These are phyloP conservation scores for Capsicum pubescens DNA, from an alignment of 257 asterid genomes.

Conservation along the genomic window DNA sequence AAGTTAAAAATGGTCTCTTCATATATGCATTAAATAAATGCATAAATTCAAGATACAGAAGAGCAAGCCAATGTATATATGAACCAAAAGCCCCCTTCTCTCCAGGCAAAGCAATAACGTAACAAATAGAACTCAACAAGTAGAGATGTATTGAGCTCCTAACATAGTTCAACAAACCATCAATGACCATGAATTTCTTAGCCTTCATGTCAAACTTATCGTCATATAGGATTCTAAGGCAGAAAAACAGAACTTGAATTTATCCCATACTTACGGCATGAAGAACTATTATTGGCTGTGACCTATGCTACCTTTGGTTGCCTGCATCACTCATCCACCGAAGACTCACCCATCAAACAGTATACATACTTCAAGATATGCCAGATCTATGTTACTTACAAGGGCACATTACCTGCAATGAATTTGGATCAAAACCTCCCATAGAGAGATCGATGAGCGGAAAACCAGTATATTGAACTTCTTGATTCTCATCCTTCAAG, in stretches of 20 bases:
- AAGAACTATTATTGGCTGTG: neutral
- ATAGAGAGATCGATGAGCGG: conserved; percentile 57
- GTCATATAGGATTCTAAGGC: neutral
- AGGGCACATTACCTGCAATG: conserved; percentile 68
- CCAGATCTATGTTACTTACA: neutral
- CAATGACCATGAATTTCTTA: neutral
- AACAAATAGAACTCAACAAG: neutral
- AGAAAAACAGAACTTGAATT: neutral
- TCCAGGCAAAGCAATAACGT: neutral
- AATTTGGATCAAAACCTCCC: conserved; percentile 66
- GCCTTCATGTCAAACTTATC: neutral
- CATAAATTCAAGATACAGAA: neutral
- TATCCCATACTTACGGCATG: neutral
- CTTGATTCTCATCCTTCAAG: conserved; percentile 61
- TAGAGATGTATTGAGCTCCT: neutral
- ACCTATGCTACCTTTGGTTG: neutral
- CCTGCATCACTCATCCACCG: conserved; percentile 15
- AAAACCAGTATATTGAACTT: conserved; percentile 51
- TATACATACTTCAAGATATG: neutral
- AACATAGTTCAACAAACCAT: neutral
- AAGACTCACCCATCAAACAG: conserved; percentile 3
- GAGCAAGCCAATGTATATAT: neutral
- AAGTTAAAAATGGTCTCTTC: conserved; percentile 3
- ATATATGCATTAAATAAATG: conserved; percentile 1
- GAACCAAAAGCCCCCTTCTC: neutral